Conservation (phyloP, 306 rosid genomes). For the Leucaena leucocephala region DNA sequence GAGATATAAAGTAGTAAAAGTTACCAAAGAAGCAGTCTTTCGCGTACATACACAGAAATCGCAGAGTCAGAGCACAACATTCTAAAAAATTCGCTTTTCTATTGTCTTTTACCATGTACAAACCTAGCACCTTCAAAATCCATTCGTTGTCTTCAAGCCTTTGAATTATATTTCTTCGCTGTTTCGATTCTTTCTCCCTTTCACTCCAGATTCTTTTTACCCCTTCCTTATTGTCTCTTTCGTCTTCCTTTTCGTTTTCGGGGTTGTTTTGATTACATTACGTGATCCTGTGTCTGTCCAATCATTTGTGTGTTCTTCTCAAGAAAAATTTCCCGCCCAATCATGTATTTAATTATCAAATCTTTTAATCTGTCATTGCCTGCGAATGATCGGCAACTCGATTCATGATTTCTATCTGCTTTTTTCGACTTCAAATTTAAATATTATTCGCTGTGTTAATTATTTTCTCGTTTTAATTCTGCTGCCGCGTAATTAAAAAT, state of each 20-base stretch:
- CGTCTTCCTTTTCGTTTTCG: constrained; percentile 15
- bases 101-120: constrained; percentile 28
- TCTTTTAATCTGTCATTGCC: background rate
- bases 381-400: background rate
- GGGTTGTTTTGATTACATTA: constrained; percentile 17
- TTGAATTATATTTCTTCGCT: constrained; percentile 35
- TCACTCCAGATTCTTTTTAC: constrained; percentile 18
- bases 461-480: constrained; percentile 28
- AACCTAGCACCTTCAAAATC: constrained; percentile 38
- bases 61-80: constrained; percentile 45
- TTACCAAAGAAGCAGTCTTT: constrained; percentile 31
- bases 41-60: constrained; percentile 35
- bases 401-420: background rate
- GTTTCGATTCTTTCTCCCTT: constrained; percentile 31
- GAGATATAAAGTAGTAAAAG: constrained; percentile 11
- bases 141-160: constrained; percentile 46
- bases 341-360: background rate
- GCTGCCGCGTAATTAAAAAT: constrained; percentile 33
- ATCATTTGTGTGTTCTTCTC: constrained; percentile 9
- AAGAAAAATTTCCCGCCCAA: constrained; percentile 10
- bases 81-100: constrained; percentile 52
- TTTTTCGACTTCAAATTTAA: constrained; percentile 10
- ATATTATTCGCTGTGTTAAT: background rate
- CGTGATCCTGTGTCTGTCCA: constrained; percentile 30
- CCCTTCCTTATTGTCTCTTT: constrained; percentile 16